Evolutionary conservation across 805 yeast genomes (phyloP).

Genomic region (Metschnikowia cubensis): DNA sequence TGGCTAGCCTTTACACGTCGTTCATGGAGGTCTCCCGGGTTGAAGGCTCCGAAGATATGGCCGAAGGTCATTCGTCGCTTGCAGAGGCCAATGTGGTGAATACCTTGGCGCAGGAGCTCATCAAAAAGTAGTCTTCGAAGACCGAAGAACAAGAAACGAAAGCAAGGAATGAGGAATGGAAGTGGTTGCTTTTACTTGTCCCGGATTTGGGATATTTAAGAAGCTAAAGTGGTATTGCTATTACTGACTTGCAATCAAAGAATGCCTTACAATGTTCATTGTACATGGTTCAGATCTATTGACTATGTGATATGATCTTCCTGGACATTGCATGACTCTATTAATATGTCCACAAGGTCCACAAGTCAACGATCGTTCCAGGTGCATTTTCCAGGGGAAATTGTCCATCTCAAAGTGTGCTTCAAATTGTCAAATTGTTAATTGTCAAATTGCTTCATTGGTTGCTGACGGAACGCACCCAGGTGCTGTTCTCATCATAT

Average conservation of each 20-base stretch:
- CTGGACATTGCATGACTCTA: background rate
- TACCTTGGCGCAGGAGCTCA: constrained; percentile 17
- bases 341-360: background rate
- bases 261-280: too few species aligned
- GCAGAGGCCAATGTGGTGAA: constrained; percentile 26
- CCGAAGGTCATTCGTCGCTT: constrained; percentile 11
- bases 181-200: too few species aligned
- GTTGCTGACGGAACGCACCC: constrained; percentile 34
- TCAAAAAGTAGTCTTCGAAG: constrained; percentile 7
- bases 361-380: too few species aligned
- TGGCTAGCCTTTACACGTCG: constrained; percentile 42
- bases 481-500: constrained; percentile 38
- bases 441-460: constrained; percentile 5
- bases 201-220: too few species aligned
- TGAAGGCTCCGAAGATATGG: constrained; percentile 13
- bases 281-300: background rate
- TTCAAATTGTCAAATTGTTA: too few species aligned
- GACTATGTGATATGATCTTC: background rate
- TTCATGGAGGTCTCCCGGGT: constrained; percentile 41
- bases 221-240: too few species aligned
- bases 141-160: too few species aligned
- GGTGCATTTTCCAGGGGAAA: background rate
- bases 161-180: background rate
- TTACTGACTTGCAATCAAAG: too few species aligned
- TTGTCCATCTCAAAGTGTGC: too few species aligned